phyloP scores from a whole-genome alignment of 345 rosid species.

The Xanthoceras sorbifolium region DNA sequence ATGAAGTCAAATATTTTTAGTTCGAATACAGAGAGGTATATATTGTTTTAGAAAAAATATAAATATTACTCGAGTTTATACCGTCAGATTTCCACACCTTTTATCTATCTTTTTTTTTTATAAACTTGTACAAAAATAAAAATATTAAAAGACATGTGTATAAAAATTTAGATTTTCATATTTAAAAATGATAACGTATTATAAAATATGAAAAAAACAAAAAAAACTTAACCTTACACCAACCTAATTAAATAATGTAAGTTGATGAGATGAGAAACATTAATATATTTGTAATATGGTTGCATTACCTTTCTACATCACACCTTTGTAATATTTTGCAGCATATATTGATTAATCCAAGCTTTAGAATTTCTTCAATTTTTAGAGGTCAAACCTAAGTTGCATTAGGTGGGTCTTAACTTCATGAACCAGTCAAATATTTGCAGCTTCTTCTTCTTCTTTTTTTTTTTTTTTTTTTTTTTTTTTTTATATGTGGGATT shows the following conservation, averaged over 20 bases:
- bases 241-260: neutral
- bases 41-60: too few species aligned
- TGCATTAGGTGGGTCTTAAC: constrained; percentile 2
- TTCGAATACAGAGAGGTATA: too few species aligned
- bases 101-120: too few species aligned
- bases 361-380: neutral
- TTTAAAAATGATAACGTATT: too few species aligned
- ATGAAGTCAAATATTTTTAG: too few species aligned
- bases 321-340: neutral
- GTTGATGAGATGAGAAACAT: neutral
- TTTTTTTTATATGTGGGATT: constrained; percentile 1
- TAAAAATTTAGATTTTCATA: too few species aligned
- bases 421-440: constrained; percentile 8
- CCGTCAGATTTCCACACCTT: neutral
- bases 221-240: neutral
- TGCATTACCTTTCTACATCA: too few species aligned
- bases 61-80: neutral
- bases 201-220: neutral
- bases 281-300: neutral
- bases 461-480: too few species aligned
- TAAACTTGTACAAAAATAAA: too few species aligned
- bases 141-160: too few species aligned
- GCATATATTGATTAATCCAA: constrained; percentile 14
- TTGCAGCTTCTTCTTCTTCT: constrained; percentile 11
- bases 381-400: neutral